These are phyloP conservation scores for Sclerotiophoma versabilis DNA, from an alignment of 2,329 filamentous ascomycete genomes.

Conservation along the genomic window DNA sequence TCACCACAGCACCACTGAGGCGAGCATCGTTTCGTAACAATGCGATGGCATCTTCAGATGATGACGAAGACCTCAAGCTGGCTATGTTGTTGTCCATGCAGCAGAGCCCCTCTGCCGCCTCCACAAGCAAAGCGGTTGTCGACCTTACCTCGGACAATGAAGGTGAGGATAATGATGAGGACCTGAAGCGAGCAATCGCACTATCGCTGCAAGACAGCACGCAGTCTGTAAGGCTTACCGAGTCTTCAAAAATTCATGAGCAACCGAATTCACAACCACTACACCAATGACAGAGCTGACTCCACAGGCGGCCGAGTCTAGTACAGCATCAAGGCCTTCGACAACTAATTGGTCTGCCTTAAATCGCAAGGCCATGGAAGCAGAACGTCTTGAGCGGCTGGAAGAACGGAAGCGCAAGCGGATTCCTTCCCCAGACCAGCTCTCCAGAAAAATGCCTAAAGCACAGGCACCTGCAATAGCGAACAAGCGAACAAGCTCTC, in stretches of 20 bases:
- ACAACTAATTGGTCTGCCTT: constrained; percentile 55
- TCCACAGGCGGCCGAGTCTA: not conserved
- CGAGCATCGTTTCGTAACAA: not conserved
- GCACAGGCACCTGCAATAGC: not conserved
- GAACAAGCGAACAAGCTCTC: not conserved
- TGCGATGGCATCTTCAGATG: constrained; percentile 35
- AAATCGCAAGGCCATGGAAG: constrained; percentile 84
- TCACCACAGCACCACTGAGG: not conserved
- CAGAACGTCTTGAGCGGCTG: constrained; percentile 76
- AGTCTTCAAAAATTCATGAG: not conserved
- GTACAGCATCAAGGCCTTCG: not conserved
- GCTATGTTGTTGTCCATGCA: constrained; percentile 42
- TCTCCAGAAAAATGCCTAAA: constrained; percentile 35
- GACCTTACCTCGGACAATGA: constrained; percentile 29
- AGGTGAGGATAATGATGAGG: constrained; percentile 29
- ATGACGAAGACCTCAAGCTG: constrained; percentile 38
- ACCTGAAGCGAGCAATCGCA: constrained; percentile 38
- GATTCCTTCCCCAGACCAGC: constrained; percentile 53
- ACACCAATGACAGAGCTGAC: constrained; percentile 2
- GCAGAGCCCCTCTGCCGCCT: constrained; percentile 17
- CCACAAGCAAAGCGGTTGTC: constrained; percentile 12
- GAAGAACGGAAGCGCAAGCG: constrained; percentile 70
- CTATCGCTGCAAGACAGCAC: constrained; percentile 31
- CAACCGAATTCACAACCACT: not conserved
- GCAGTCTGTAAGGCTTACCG: not conserved